Percentiles rank a stretch among this genome's conserved stretches.
phyloP scores from a whole-genome alignment of 1,284 basidiomycete species.

The Meripilus lineatus region DNA sequence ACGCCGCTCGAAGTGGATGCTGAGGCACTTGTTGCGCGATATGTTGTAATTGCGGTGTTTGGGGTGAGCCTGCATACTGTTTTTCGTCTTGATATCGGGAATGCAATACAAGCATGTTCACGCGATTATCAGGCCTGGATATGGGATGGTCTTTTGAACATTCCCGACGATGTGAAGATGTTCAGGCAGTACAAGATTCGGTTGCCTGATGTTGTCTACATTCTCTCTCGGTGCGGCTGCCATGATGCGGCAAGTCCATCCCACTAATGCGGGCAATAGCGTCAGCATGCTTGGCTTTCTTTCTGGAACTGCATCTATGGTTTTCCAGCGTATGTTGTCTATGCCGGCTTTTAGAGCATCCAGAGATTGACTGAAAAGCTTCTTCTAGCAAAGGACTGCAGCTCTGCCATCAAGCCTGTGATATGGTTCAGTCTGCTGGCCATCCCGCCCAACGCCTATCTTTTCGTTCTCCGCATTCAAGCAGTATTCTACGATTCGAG shows the following conservation, averaged over 20 bases:
- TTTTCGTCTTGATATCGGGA: too few species aligned
- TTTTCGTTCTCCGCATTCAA: neutral
- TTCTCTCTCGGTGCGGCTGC: neutral
- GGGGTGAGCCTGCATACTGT: too few species aligned
- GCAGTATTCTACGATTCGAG: neutral
- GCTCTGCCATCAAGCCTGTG: neutral
- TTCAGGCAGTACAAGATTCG: neutral
- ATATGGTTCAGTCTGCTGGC: slow-evolving; percentile 14
- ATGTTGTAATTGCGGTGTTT: too few species aligned
- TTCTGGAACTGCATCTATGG: slow-evolving; percentile 1
- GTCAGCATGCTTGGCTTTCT: slow-evolving; percentile 1
- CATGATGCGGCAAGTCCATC: too few species aligned
- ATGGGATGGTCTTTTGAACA: neutral
- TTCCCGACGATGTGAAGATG: neutral
- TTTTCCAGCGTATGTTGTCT: slow-evolving; percentile 9
- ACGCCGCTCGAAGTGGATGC: too few species aligned
- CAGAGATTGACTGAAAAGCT: neutral
- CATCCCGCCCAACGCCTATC: slow-evolving; percentile 9
- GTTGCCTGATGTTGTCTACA: neutral
- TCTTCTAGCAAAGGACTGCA: neutral
- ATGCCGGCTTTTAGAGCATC: neutral
- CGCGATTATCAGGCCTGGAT: too few species aligned
- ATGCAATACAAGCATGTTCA: too few species aligned
- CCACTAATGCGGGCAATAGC: neutral
- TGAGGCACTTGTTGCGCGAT: too few species aligned